phyloP scores from a whole-genome alignment of 768 basidiomycete genomes.

The Rhodosporidiobolus odoratus region DNA sequence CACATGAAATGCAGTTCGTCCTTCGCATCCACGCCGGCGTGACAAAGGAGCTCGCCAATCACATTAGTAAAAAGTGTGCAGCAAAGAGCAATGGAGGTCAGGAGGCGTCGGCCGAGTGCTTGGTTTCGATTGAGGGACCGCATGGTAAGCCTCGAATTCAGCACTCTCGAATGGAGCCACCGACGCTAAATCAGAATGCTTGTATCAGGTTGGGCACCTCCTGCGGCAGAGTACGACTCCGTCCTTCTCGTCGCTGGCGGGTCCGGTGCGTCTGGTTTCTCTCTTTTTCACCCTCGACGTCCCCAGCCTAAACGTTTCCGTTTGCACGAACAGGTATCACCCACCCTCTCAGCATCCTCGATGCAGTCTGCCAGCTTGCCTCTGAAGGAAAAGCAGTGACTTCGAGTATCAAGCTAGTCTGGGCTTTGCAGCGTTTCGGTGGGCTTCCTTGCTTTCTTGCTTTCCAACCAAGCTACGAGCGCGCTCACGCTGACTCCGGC shows the following conservation, averaged over 20 bases:
- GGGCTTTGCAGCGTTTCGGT: constrained; percentile 22
- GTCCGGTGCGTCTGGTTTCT: background rate
- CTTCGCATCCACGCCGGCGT: constrained; percentile 29
- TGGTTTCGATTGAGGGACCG: constrained; percentile 30
- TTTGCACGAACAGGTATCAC: constrained; percentile 20
- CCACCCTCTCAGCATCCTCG: constrained; percentile 12
- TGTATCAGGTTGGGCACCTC: background rate
- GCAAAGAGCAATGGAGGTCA: no score
- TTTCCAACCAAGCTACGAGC: background rate
- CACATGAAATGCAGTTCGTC: constrained; percentile 31
- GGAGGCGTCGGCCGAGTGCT: background rate
- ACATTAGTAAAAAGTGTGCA: background rate
- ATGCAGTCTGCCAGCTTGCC: constrained; percentile 1
- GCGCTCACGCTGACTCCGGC: background rate
- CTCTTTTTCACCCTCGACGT: background rate
- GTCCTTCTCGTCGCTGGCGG: constrained; percentile 34
- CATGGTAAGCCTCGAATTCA: constrained; percentile 1
- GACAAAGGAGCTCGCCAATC: constrained; percentile 18
- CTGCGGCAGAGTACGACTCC: constrained; percentile 7
- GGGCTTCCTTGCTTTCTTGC: background rate
- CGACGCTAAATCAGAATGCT: background rate
- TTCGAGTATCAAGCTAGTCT: constrained; percentile 12
- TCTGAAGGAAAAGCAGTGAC: background rate
- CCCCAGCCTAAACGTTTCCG: no score
- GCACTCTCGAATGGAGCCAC: rapidly evolving